A percentile compares a stretch with the other conserved stretches of the same genome.
Evolutionary conservation across 352 stramenopile species (phyloP).

Genomic region (Paralagenidium karlingii): DNA sequence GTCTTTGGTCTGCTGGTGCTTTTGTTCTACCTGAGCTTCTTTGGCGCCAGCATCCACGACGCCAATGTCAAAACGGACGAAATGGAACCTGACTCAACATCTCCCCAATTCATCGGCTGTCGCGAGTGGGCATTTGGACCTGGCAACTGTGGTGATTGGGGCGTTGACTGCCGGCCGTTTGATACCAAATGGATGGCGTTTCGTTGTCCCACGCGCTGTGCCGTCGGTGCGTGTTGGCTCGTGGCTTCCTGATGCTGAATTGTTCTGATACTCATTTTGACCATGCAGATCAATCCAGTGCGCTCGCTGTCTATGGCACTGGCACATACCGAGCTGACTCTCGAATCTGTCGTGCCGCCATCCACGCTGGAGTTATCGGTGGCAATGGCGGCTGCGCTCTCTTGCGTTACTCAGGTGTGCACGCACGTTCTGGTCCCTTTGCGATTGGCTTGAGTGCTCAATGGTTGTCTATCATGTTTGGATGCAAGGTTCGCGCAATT

Average conservation of each 20-base stretch:
- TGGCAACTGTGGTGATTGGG: constrained; percentile 46
- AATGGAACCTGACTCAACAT: no score
- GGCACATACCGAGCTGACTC: constrained; percentile 61
- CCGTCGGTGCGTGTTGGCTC: constrained; percentile 21
- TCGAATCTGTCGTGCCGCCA: constrained; percentile 63
- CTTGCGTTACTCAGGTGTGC: constrained; percentile 34
- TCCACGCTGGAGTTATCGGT: constrained; percentile 59
- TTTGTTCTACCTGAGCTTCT: constrained; percentile 68
- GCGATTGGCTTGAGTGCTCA: neutral
- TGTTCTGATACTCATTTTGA: neutral
- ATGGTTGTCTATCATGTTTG: constrained; percentile 3
- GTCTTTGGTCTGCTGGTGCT: constrained; percentile 27
- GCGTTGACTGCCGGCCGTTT: constrained; percentile 45
- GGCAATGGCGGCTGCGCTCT: constrained; percentile 56
- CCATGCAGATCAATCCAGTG: constrained; percentile 47
- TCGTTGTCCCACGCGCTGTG: constrained; percentile 53
- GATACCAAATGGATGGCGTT: constrained; percentile 46
- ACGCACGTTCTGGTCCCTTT: neutral
- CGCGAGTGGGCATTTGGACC: constrained; percentile 49
- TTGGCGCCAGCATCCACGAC: constrained; percentile 42
- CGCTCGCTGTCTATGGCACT: constrained; percentile 53
- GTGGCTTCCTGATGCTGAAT: neutral
- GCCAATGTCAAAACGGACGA: constrained; percentile 6
- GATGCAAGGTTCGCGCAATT: constrained; percentile 24
- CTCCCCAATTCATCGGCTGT: constrained; percentile 57